phyloP scores from a whole-genome alignment of 2,329 filamentous ascomycete species.

The Microcyclosporella mali region DNA sequence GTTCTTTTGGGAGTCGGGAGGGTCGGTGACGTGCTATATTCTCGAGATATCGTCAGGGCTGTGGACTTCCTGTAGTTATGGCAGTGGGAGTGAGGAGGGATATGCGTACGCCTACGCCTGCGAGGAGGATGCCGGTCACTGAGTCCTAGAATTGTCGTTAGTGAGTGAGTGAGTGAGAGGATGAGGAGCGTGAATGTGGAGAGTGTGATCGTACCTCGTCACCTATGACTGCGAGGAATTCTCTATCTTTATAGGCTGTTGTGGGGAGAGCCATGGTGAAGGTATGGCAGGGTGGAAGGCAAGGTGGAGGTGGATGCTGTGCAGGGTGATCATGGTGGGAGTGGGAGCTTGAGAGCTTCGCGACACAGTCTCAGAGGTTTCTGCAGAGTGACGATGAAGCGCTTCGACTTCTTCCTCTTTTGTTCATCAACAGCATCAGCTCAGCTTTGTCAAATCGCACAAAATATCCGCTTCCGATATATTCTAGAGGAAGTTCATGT shows the following conservation, averaged over 20 bases:
- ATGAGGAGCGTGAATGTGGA: background rate
- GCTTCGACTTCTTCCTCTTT: no score
- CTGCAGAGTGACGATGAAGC: no score
- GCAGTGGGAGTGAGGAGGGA: background rate
- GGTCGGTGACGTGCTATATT: conserved; percentile 75
- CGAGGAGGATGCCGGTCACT: conserved; percentile 89
- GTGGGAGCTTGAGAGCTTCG: conserved; percentile 4
- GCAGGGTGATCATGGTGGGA: no score
- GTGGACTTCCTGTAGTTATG: no score
- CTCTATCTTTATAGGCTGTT: conserved; percentile 67
- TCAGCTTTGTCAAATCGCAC: no score
- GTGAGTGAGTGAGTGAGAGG: background rate
- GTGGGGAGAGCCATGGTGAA: conserved; percentile 52
- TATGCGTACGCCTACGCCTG: conserved; percentile 82
- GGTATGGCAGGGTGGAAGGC: background rate
- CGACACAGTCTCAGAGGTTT: background rate
- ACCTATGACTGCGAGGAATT: conserved; percentile 95
- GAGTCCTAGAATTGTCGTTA: conserved; percentile 60
- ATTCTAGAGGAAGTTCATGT: no score
- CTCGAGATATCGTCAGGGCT: background rate
- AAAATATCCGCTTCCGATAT: no score
- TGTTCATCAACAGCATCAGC: no score
- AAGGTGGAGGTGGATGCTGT: background rate
- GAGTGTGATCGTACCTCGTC: conserved; percentile 70
- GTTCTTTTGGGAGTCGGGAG: conserved; percentile 89